Base-by-base conservation (phyloP, 495 filamentous ascomycete species). In the Trichoderma erinaceum region DNA sequence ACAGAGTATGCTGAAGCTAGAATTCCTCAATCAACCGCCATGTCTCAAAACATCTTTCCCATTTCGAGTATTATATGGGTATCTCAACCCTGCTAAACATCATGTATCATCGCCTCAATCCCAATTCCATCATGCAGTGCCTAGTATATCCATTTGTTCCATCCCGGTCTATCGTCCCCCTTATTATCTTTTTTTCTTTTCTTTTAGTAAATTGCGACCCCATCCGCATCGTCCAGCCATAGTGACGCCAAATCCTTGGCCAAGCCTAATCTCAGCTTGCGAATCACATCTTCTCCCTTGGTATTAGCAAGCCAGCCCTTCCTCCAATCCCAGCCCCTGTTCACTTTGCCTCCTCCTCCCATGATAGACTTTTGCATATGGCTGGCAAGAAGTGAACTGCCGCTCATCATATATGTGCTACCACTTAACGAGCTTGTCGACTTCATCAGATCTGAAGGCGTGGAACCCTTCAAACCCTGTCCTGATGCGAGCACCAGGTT, bases 291-390 rank as follows among this genome's bases (percentile, higher is more conserved):
- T 71, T 84, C 80, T 0, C 86, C 90, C 66, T 72, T 86, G 13
- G 81, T 82, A 38, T 80, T 78, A 58, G 84, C 85, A 15, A 79
- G 73, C 65, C 94, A 75, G 13, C 85, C 85, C 7, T 78, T 80
- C 70, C 93, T 79, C 93, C 93, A 97, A 78, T 97, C 93, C 93
- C 93, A 97, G 0, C 89, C 89, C 65, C 91, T 80, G 75, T 84
- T 82, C 18, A 80, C 70, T 38, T 78, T 76, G 81, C 1, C 88
- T 80, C 25, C 89, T 73, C 35, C 89, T 84, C 35, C 83, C 86
- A 64, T 80, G 44, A 85, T 81, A 4, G 81, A 85, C 64, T 79
- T 82, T 64, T 84, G 84, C 70, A 87, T 77, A 68, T 85, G 81
- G n/a, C 86, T 88, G 4, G 84, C 86, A 15, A 91, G 76, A 81